phyloP scores from a whole-genome alignment of 2,329 filamentous ascomycete species.

The Ophioceras dolichostomum region DNA sequence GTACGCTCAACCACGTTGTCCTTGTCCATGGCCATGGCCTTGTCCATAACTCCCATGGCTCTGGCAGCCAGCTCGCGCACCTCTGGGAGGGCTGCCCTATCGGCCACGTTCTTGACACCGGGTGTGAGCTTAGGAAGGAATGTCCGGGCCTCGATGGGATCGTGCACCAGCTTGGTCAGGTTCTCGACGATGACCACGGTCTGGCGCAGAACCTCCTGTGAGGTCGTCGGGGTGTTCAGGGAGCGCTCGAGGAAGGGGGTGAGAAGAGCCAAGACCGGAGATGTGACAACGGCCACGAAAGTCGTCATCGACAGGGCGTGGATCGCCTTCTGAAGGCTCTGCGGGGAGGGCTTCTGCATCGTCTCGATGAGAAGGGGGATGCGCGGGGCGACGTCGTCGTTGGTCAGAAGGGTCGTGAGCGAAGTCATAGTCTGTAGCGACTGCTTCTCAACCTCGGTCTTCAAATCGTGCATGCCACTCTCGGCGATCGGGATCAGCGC shows the following conservation, averaged over 20 bases:
- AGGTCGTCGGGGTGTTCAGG: constrained; percentile 79
- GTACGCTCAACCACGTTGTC: constrained; percentile 52
- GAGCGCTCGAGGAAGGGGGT: constrained; percentile 91
- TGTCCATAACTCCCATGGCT: constrained; percentile 77
- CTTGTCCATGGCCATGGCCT: constrained; percentile 72
- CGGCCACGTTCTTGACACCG: constrained; percentile 79
- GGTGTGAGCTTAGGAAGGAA: constrained; percentile 93
- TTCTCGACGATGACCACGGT: constrained; percentile 97
- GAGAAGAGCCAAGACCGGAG: constrained; percentile 84
- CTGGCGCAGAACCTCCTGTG: constrained; percentile 89
- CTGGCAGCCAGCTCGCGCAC: constrained; percentile 81
- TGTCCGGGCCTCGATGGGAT: constrained; percentile 82
- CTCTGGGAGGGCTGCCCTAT: constrained; percentile 85
- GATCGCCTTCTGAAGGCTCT: constrained; percentile 88
- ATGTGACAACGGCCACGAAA: constrained; percentile 95
- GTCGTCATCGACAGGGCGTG: constrained; percentile 94
- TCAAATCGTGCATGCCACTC: constrained; percentile 91
- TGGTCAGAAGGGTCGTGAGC: constrained; percentile 78
- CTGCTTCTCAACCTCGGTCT: constrained; percentile 78
- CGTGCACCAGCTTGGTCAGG: constrained; percentile 94
- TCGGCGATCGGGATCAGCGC: constrained; percentile 85
- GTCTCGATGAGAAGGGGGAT: constrained; percentile 88
- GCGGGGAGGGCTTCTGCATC: constrained; percentile 85
- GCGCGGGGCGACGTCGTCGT: constrained; percentile 89
- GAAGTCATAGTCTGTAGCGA: constrained; percentile 87